Evolutionary conservation across 768 basidiomycete species (phyloP).

Genomic region (Cyathus striatus): DNA sequence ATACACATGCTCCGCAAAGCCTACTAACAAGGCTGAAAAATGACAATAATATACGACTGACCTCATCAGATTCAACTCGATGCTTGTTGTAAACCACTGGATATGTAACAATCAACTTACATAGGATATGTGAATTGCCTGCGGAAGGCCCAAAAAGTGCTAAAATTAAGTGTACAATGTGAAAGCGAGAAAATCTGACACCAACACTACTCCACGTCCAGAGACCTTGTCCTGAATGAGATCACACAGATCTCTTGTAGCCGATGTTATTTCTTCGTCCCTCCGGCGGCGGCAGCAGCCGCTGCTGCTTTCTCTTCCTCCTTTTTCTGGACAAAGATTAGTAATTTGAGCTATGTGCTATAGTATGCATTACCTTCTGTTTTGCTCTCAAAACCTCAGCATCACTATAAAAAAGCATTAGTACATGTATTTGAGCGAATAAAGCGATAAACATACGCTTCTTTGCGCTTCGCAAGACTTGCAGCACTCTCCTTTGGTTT

Average conservation of each 20-base stretch:
- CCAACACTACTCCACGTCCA: neutral
- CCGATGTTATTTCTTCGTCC: conserved; percentile 34
- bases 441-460: conserved; percentile 49
- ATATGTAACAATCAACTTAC: too few relatives aligned
- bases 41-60: too few relatives aligned
- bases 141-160: too few relatives aligned
- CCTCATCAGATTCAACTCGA: too few relatives aligned
- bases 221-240: neutral
- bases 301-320: conserved; percentile 41
- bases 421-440: conserved; percentile 1
- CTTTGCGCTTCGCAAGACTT: conserved; percentile 63
- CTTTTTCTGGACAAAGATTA: conserved; percentile 36
- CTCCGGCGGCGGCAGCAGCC: conserved; percentile 13
- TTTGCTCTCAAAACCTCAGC: conserved; percentile 72
- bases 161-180: neutral
- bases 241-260: conserved; percentile 5
- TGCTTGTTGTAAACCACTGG: too few relatives aligned
- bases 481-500: conserved; percentile 70
- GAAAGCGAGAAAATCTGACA: neutral
- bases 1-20: too few relatives aligned
- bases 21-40: too few relatives aligned
- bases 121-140: too few relatives aligned
- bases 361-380: conserved; percentile 55
- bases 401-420: conserved; percentile 44
- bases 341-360: neutral